Percentiles rank a stretch among this genome's conserved stretches.
phyloP scores from a whole-genome alignment of 2,329 filamentous ascomycete genomes.

The Elsinoe batatas region DNA sequence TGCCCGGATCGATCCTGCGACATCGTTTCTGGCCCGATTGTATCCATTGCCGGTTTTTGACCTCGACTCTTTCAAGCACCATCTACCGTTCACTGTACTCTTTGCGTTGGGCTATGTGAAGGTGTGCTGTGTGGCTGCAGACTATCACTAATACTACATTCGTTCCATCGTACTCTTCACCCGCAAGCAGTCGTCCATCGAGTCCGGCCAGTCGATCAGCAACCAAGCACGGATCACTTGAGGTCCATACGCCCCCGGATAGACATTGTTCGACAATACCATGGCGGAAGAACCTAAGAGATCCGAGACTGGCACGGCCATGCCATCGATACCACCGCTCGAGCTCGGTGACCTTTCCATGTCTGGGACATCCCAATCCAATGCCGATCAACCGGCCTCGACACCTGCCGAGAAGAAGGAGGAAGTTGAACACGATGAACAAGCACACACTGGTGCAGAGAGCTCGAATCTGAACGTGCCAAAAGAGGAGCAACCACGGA shows the following conservation, averaged over 20 bases:
- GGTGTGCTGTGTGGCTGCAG: too few relatives aligned
- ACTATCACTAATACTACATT: not conserved
- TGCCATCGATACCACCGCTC: slow-evolving; percentile 9
- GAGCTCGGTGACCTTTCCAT: slow-evolving; percentile 10
- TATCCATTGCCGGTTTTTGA: not conserved
- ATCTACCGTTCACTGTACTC: not conserved
- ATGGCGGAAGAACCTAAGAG: slow-evolving; percentile 4
- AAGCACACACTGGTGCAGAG: not conserved
- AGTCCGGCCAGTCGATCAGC: too few relatives aligned
- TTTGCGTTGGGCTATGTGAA: not conserved
- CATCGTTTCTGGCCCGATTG: slow-evolving; percentile 9
- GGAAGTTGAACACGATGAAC: not conserved
- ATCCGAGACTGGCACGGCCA: not conserved
- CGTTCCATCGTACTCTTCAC: not conserved
- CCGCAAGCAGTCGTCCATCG: not conserved
- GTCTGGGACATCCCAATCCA: not conserved
- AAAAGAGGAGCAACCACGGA: not conserved
- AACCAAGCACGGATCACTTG: too few relatives aligned
- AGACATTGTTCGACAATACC: not conserved
- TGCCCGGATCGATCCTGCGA: slow-evolving; percentile 7
- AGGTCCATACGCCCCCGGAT: too few relatives aligned
- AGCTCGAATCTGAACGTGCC: not conserved
- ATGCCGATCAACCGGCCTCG: not conserved
- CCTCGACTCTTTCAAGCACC: not conserved
- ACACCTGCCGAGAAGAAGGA: not conserved